Conservation (phyloP, 257 asterid species). For the Anisodus acutangulus region DNA sequence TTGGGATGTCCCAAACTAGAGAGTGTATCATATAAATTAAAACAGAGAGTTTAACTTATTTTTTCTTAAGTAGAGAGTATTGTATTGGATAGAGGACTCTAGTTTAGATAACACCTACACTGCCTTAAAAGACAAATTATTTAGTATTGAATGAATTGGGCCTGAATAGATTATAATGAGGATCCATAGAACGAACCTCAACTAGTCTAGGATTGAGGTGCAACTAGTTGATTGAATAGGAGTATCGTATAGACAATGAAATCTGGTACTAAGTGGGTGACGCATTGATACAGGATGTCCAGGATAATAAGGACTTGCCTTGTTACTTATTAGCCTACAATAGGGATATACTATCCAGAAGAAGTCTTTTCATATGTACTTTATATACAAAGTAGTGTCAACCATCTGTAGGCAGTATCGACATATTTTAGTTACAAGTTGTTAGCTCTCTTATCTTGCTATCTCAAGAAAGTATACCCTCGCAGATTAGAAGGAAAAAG, state of each 20-base stretch:
- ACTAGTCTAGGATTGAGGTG: background rate
- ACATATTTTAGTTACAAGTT: background rate
- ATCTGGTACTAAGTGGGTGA: background rate
- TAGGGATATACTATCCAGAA: constrained; percentile 2
- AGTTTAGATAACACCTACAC: background rate
- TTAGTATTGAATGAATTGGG: background rate
- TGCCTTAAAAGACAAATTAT: constrained; percentile 6
- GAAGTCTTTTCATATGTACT: background rate
- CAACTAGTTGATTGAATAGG: background rate
- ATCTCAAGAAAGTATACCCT: background rate
- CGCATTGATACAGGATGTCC: background rate
- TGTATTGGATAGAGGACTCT: constrained; percentile 6
- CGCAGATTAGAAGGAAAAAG: background rate
- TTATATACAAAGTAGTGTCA: background rate
- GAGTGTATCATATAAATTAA: background rate
- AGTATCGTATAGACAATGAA: background rate
- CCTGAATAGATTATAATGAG: background rate
- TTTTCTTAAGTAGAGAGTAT: background rate
- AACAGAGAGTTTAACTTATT: background rate
- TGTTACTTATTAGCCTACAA: background rate
- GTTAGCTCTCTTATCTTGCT: background rate
- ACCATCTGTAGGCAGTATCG: background rate
- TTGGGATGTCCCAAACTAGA: background rate
- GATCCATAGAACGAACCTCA: background rate
- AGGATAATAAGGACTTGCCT: background rate